phyloP scores from a whole-genome alignment of 129 eudicot species.

The Pseudognaphalium luteoalbum region DNA sequence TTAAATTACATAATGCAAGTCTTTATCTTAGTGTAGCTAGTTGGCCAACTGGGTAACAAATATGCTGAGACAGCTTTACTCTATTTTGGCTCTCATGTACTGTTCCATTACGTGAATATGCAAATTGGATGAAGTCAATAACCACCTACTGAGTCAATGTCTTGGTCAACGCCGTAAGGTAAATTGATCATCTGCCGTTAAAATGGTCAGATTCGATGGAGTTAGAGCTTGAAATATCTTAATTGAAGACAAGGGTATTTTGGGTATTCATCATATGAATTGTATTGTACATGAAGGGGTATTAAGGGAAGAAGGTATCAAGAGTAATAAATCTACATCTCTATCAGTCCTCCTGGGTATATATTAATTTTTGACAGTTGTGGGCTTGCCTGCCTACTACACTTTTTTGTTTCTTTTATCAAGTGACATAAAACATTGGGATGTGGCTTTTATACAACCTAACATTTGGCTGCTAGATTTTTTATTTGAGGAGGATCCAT shows the following conservation, averaged over 20 bases:
- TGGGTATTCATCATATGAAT: slow-evolving; percentile 1
- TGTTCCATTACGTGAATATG: slow-evolving; percentile 4
- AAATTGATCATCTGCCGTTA: slow-evolving; percentile 9
- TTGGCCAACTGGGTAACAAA: slow-evolving; percentile 17
- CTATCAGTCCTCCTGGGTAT: slow-evolving; percentile 28
- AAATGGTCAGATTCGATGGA: neutral
- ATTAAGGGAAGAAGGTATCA: neutral
- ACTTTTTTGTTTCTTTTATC: slow-evolving; percentile 17
- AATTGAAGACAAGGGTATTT: slow-evolving; percentile 9
- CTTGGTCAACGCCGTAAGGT: neutral
- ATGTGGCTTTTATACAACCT: slow-evolving; percentile 43
- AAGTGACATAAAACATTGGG: slow-evolving; percentile 31
- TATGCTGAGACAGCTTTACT: slow-evolving; percentile 19
- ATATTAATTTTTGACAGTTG: slow-evolving; percentile 31
- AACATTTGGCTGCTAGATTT: slow-evolving; percentile 30
- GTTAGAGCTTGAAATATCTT: neutral
- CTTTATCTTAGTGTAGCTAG: slow-evolving; percentile 19
- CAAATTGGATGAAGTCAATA: slow-evolving; percentile 13
- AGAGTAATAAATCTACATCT: slow-evolving; percentile 29
- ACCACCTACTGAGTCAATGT: neutral
- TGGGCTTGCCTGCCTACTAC: slow-evolving; percentile 13
- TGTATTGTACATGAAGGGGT: slow-evolving; percentile 10
- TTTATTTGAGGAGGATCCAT: neutral
- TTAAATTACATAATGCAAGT: neutral
- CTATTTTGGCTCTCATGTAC: neutral